Conservation (phyloP, 2,329 filamentous ascomycete genomes). For the Neoarthrinium moseri region DNA sequence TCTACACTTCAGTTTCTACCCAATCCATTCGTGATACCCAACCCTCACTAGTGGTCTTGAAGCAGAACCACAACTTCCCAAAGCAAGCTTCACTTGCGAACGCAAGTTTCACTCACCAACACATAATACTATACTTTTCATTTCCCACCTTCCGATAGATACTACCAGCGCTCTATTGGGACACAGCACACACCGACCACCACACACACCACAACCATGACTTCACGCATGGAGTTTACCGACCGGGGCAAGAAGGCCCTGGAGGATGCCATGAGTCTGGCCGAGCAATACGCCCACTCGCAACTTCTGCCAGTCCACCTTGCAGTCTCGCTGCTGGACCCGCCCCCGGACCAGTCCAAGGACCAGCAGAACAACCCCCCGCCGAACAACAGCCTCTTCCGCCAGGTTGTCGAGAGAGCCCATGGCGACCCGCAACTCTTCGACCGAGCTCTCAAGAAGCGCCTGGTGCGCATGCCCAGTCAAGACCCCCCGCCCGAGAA, state of each 20-base stretch:
- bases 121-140: not conserved
- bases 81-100: slow-evolving; percentile 9
- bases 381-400: slow-evolving; percentile 74
- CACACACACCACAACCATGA: slow-evolving; percentile 51
- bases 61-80: not conserved
- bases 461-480: slow-evolving; percentile 83
- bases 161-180: not conserved
- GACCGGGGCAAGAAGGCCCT: slow-evolving; percentile 89
- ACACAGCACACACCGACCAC: slow-evolving; percentile 11
- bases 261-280: slow-evolving; percentile 82
- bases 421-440: slow-evolving; percentile 90
- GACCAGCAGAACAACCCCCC: slow-evolving; percentile 78
- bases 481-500: slow-evolving; percentile 94
- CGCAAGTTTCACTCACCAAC: not conserved
- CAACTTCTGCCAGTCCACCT: slow-evolving; percentile 90
- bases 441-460: slow-evolving; percentile 88
- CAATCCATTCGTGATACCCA: slow-evolving; percentile 7
- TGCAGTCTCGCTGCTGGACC: slow-evolving; percentile 77
- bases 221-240: slow-evolving; percentile 84
- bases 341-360: slow-evolving; percentile 72
- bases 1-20: not conserved
- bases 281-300: slow-evolving; percentile 86
- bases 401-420: slow-evolving; percentile 90
- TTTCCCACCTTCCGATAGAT: not conserved
- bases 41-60: slow-evolving; percentile 4